These are phyloP conservation scores for Thielaviopsis musarum DNA, from an alignment of 2,329 filamentous ascomycete species.

Conservation along the genomic window DNA sequence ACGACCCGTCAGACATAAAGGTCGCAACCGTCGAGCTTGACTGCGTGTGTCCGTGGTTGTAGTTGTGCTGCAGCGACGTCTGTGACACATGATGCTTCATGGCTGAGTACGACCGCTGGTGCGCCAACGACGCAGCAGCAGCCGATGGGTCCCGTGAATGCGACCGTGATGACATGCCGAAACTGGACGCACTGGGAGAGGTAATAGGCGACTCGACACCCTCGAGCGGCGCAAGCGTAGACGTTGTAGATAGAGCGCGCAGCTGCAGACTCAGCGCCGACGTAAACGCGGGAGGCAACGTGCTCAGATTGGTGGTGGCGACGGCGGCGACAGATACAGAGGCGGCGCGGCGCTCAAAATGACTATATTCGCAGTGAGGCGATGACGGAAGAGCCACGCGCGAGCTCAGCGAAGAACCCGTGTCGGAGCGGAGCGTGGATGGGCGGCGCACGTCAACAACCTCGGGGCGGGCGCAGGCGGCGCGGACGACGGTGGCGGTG, in stretches of 20 bases:
- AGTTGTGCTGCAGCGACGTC: not conserved
- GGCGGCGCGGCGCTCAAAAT: not conserved
- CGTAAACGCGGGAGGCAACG: not conserved
- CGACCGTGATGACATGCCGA: not conserved
- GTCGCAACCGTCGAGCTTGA: constrained; percentile 6
- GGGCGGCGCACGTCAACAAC: constrained; percentile 10
- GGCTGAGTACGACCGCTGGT: not conserved
- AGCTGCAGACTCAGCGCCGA: not conserved
- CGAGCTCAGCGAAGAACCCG: not conserved
- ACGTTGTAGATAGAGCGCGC: not conserved
- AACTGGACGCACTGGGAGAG: not conserved
- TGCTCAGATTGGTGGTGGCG: too few species aligned
- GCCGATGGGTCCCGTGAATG: not conserved
- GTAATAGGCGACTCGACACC: too few species aligned
- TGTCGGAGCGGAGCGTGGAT: not conserved
- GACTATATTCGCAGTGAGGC: not conserved
- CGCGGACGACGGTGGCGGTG: constrained; percentile 6
- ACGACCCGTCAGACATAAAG: constrained; percentile 4
- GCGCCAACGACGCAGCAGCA: not conserved
- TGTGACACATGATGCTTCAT: not conserved
- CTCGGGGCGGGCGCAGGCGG: constrained; percentile 7
- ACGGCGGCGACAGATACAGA: not conserved
- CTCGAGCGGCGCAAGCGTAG: not conserved
- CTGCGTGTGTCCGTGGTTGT: constrained; percentile 2
- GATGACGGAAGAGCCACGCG: not conserved